Percentiles rank a stretch among this genome's conserved stretches.
Evolutionary conservation across 805 yeast genomes (phyloP).

Genomic region (Metschnikowia noctiluminum): DNA sequence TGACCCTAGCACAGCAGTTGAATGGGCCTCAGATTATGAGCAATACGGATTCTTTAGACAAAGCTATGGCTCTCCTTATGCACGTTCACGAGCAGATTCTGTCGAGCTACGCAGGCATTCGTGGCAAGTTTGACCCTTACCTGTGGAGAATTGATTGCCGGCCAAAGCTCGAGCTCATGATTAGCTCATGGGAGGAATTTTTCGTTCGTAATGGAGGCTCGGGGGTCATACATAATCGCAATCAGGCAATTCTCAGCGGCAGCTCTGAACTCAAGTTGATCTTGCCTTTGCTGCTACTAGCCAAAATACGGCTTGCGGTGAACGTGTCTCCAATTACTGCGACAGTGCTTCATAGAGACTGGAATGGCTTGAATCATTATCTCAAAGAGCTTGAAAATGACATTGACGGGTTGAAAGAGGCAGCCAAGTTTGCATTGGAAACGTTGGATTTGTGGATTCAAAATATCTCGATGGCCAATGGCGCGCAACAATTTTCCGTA

Average conservation of each 20-base stretch:
- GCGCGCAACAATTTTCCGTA: conserved; percentile 63
- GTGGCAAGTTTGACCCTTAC: conserved; percentile 45
- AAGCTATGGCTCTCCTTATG: conserved; percentile 55
- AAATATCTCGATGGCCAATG: conserved; percentile 60
- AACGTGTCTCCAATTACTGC: conserved; percentile 59
- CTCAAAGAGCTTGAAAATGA: conserved; percentile 46
- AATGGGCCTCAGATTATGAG: conserved; percentile 34
- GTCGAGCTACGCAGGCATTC: conserved; percentile 29
- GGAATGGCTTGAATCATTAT: conserved; percentile 60
- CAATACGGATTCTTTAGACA: conserved; percentile 43
- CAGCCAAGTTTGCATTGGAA: conserved; percentile 54
- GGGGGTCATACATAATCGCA: conserved; percentile 49
- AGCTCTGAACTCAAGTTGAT: conserved; percentile 60
- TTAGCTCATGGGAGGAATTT: conserved; percentile 66
- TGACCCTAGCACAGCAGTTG: conserved; percentile 45
- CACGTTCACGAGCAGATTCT: conserved; percentile 67
- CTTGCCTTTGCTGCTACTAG: conserved; percentile 62
- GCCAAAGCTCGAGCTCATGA: conserved; percentile 53
- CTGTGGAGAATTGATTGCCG: conserved; percentile 65
- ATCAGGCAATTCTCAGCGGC: conserved; percentile 45
- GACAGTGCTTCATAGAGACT: conserved; percentile 60
- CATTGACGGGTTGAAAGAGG: conserved; percentile 63
- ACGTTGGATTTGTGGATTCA: conserved; percentile 70
- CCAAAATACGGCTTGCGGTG: conserved; percentile 63
- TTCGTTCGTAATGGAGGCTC: conserved; percentile 64